A percentile compares a stretch with the other conserved stretches of the same genome.
Evolutionary conservation across 352 stramenopile species (phyloP).

Genomic region (Phytophthora pluvialis): DNA sequence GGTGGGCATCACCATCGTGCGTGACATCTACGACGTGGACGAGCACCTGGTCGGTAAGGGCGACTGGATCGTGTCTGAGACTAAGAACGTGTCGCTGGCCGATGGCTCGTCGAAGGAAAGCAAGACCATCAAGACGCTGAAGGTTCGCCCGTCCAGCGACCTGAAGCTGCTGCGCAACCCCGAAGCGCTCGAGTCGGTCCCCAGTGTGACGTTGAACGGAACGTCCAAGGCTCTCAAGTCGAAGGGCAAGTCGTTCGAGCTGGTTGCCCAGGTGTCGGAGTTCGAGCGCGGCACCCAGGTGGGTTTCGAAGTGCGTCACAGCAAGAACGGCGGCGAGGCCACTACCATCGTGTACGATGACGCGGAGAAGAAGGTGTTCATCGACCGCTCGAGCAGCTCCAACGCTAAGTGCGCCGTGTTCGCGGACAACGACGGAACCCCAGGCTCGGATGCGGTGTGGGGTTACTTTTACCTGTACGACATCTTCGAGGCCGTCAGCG

Average conservation of each 20-base stretch:
- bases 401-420: conserved; percentile 51
- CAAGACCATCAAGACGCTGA: conserved; percentile 77
- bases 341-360: conserved; percentile 76
- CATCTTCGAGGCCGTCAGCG: conserved; percentile 7
- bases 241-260: conserved; percentile 59
- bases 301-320: conserved; percentile 65
- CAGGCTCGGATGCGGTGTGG: conserved; percentile 38
- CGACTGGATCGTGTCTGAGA: conserved; percentile 65
- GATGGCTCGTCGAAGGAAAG: conserved; percentile 32
- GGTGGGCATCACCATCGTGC: conserved; percentile 56
- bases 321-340: conserved; percentile 48
- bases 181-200: conserved; percentile 42
- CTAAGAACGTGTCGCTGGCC: conserved; percentile 36
- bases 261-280: conserved; percentile 48
- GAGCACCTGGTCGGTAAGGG: conserved; percentile 51
- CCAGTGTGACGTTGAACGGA: conserved; percentile 35
- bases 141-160: conserved; percentile 52
- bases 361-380: conserved; percentile 52
- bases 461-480: conserved; percentile 66
- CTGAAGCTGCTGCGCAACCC: conserved; percentile 55
- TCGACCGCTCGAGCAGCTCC: conserved; percentile 54
- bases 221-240: conserved; percentile 46
- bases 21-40: conserved; percentile 57
- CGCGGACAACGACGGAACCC: conserved; percentile 36
- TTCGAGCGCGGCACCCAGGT: conserved; percentile 57